Percentiles rank a stretch among this genome's conserved stretches.
phyloP scores from a whole-genome alignment of 345 rosid genomes.

The Populus deltoides region DNA sequence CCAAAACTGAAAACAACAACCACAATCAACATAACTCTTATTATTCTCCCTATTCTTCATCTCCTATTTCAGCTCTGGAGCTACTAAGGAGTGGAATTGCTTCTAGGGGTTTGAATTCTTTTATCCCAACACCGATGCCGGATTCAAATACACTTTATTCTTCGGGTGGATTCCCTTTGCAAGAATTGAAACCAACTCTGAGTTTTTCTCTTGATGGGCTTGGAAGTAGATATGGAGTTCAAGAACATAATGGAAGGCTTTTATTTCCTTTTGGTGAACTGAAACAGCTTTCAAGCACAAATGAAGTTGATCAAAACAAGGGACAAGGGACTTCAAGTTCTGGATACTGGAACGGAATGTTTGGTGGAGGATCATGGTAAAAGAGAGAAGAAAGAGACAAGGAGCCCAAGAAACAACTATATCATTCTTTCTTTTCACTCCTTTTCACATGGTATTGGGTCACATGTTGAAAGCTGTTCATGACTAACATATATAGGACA shows the following conservation, averaged over 20 bases:
- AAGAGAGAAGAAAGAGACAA: neutral
- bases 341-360: constrained; percentile 33
- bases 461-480: constrained; percentile 14
- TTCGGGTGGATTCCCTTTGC: constrained; percentile 40
- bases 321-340: constrained; percentile 28
- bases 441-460: neutral
- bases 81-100: constrained; percentile 42
- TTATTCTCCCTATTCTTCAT: constrained; percentile 16
- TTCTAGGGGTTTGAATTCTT: constrained; percentile 37
- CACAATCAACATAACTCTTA: constrained; percentile 12
- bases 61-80: constrained; percentile 44
- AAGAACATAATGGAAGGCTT: constrained; percentile 41
- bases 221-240: constrained; percentile 33
- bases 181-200: constrained; percentile 46
- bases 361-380: constrained; percentile 35
- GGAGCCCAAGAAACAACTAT: neutral
- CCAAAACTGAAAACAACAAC: constrained; percentile 21
- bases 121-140: constrained; percentile 33
- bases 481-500: constrained; percentile 17
- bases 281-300: constrained; percentile 31
- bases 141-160: constrained; percentile 35
- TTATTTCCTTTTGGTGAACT: constrained; percentile 46
- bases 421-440: neutral
- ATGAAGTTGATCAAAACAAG: constrained; percentile 39
- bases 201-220: constrained; percentile 45